phyloP scores from a whole-genome alignment of 2,329 filamentous ascomycete genomes.

The Mycosphaerella sp. region DNA sequence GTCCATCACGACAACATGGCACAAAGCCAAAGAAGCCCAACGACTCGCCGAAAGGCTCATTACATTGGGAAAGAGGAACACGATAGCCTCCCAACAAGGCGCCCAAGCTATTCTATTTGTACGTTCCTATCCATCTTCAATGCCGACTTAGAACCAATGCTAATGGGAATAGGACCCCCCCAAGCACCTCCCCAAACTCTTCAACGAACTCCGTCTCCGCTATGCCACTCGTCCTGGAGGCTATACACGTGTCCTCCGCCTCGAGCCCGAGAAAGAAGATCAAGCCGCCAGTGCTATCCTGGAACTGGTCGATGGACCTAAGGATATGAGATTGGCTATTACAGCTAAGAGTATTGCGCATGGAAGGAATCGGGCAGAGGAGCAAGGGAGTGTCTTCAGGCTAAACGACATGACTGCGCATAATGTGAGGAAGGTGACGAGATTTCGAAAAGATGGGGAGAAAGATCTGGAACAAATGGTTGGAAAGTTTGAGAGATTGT shows the following conservation, averaged over 20 bases:
- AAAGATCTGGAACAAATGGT: constrained; percentile 59
- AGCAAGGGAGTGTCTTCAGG: constrained; percentile 45
- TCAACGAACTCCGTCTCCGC: constrained; percentile 71
- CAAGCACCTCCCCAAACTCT: constrained; percentile 67
- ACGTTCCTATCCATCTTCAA: constrained; percentile 24
- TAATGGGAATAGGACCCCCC: constrained; percentile 10
- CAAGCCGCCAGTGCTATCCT: constrained; percentile 86
- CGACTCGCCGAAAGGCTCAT: constrained; percentile 89
- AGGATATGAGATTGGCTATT: constrained; percentile 90
- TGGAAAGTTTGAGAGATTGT: constrained; percentile 36
- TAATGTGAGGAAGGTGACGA: constrained; percentile 79
- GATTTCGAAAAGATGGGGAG: constrained; percentile 62
- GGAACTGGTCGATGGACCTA: constrained; percentile 88
- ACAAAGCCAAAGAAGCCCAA: constrained; percentile 96
- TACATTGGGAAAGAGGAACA: constrained; percentile 88
- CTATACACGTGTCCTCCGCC: constrained; percentile 89
- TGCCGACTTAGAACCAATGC: not conserved
- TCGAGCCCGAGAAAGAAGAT: constrained; percentile 81
- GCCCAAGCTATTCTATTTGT: constrained; percentile 77
- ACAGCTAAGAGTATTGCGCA: constrained; percentile 77
- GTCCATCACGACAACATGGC: constrained; percentile 88
- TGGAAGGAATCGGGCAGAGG: constrained; percentile 13
- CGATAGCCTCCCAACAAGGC: constrained; percentile 66
- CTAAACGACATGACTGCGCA: constrained; percentile 65
- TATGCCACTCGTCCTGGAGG: constrained; percentile 77